Evolutionary conservation across 768 basidiomycete species (phyloP).

Genomic region (Russula sp.): DNA sequence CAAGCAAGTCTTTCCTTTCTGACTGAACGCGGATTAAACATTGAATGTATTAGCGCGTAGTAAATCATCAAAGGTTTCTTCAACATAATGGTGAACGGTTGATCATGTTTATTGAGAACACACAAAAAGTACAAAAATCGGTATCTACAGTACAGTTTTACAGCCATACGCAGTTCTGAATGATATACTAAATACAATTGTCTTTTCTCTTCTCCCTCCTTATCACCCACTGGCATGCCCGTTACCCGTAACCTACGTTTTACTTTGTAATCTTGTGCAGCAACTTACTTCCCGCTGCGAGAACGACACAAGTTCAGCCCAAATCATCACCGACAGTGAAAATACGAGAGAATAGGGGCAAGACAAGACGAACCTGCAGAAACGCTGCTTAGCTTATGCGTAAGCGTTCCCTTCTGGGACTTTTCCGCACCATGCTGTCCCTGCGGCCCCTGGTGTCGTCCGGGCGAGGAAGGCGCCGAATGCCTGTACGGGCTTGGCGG

Average conservation of each 20-base stretch:
- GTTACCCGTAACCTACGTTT: neutral
- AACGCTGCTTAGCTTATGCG: neutral
- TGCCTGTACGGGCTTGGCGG: neutral
- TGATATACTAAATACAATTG: neutral
- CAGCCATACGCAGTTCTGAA: neutral
- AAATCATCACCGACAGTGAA: neutral
- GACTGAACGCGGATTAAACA: too few species aligned
- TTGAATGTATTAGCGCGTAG: too few species aligned
- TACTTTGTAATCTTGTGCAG: slow-evolving; percentile 19
- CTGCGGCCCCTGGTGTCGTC: neutral
- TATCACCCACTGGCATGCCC: neutral
- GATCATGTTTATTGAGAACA: neutral
- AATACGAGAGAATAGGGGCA: neutral
- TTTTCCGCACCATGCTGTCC: neutral
- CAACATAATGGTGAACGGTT: neutral
- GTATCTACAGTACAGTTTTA: neutral
- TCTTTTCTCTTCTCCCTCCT: neutral
- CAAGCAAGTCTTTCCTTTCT: too few species aligned
- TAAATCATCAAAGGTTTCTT: too few species aligned
- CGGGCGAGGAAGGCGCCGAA: neutral
- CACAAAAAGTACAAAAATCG: neutral
- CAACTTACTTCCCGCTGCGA: slow-evolving; percentile 18
- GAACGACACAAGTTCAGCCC: neutral
- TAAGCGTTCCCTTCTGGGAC: neutral
- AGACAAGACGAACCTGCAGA: slow-evolving; percentile 20